Conservation (phyloP, 2,329 filamentous ascomycete genomes). For the Huntiella bhutanensis region DNA sequence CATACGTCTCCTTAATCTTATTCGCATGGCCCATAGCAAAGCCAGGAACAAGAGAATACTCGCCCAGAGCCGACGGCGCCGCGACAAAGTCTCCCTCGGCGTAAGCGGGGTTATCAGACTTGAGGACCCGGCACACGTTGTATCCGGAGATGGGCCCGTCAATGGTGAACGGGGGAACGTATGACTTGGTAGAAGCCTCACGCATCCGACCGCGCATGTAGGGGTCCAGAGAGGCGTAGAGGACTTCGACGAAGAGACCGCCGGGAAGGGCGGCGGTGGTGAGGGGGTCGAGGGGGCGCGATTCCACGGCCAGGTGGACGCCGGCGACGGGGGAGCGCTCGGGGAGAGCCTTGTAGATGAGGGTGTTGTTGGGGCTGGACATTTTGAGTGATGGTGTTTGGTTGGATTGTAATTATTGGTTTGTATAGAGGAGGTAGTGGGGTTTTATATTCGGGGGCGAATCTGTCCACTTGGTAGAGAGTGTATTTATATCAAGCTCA, state of each 20-base stretch:
- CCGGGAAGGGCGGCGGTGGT: slow-evolving; percentile 36
- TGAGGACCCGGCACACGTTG: slow-evolving; percentile 49
- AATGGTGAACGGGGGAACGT: slow-evolving; percentile 29
- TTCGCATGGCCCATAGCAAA: slow-evolving; percentile 23
- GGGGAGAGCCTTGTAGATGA: slow-evolving; percentile 56
- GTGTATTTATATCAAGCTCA: too few relatives aligned
- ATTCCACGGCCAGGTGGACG: slow-evolving; percentile 49
- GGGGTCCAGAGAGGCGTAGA: slow-evolving; percentile 64
- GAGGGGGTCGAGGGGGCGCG: slow-evolving; percentile 46
- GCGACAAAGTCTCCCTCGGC: slow-evolving; percentile 47
- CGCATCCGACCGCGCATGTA: slow-evolving; percentile 74
- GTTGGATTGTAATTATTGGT: not conserved
- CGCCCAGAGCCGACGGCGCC: slow-evolving; percentile 38
- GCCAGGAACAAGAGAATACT: slow-evolving; percentile 44
- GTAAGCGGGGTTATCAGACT: slow-evolving; percentile 45
- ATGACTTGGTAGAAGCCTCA: slow-evolving; percentile 42
- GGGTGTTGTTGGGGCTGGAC: slow-evolving; percentile 41
- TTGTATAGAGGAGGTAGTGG: not conserved
- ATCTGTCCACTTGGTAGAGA: too few relatives aligned
- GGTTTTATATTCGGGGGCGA: not conserved
- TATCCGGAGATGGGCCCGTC: slow-evolving; percentile 45
- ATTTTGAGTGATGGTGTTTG: slow-evolving; percentile 16
- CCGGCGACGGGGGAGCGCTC: slow-evolving; percentile 47
- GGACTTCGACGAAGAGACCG: slow-evolving; percentile 49
- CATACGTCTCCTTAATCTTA: slow-evolving; percentile 50